Evolutionary conservation across 106 monocot genomes (phyloP), one percentile per base, ranked within the genome.

Genomic region (Hemerocallis citrina): DNA sequence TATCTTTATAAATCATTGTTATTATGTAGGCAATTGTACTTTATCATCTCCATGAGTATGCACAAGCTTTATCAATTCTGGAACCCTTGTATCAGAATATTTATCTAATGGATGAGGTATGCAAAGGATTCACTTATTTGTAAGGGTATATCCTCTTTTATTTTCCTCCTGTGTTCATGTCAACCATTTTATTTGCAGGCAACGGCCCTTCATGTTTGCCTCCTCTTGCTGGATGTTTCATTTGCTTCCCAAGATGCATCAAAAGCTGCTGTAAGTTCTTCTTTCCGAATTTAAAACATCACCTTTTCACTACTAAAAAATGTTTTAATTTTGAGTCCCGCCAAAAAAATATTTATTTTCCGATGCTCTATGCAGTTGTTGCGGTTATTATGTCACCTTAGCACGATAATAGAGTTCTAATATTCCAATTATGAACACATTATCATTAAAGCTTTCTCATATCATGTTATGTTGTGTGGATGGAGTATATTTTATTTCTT

Each of bases 61-160:
- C 41, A 38, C 47, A 32, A 61, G 82, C 85, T 43, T 57, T 85
- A 30, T 72, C 82, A 50, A 52, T 89, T 38, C 66, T 94, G 57
- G 78, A 81, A 44, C 71, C 77, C 30, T 65, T 94, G 44, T 89
- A 75, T 79, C 72, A 81, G 48, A 86, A 82, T 40, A 75, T 94
- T 55, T 83, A 89, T 56, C 85, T 82, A 10, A 75, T 94, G 41
- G 89, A 94, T 74, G 94, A 94, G 94, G 94, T 94, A 75, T 59
- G 32, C 22, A 23, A 35, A 36, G 38, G 23, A 49, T 45, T 37
- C 34, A 63, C 13, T 64, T 20, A 21, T 29, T 3, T 32, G n/a
- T 14, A 17, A 3, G n/a, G 23, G n/a, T 61, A 3, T 42, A 41
- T 42, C 27, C 23, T 61, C 16, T 42, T 36, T 69, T 33, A 8